phyloP scores from a whole-genome alignment of 306 rosid genomes.

The Acacia crassicarpa region DNA sequence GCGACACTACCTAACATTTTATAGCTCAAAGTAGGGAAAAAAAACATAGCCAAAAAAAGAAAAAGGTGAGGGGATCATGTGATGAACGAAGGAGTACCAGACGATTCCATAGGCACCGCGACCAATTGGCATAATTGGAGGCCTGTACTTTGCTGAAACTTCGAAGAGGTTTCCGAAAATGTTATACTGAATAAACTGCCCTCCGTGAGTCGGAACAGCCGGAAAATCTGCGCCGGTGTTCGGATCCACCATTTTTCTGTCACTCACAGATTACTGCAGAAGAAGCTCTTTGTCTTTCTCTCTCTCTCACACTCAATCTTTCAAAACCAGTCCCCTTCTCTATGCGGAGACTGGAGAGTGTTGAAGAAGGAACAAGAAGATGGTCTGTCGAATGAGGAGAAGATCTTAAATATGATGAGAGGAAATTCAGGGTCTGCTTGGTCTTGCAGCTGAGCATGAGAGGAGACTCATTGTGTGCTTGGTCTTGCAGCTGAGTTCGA shows the following conservation, averaged over 20 bases:
- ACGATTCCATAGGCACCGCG: conserved; percentile 98
- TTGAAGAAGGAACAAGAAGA: neutral
- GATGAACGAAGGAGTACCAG: conserved; percentile 52
- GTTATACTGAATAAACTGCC: conserved; percentile 79
- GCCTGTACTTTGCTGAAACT: conserved; percentile 79
- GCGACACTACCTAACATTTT: neutral
- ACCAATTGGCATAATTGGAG: conserved; percentile 94
- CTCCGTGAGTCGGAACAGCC: conserved; percentile 72
- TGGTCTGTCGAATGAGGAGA: conserved; percentile 27
- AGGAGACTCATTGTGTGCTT: too few species aligned
- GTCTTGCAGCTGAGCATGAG: too few species aligned
- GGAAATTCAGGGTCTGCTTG: neutral
- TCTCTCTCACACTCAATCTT: conserved; percentile 10
- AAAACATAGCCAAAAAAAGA: neutral
- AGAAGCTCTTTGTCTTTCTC: neutral
- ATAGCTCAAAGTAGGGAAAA: neutral
- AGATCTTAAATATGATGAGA: conserved; percentile 11
- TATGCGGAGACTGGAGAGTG: neutral
- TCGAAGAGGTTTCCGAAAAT: conserved; percentile 90
- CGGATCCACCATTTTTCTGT: conserved; percentile 57
- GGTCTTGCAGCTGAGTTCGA: conserved; percentile 32
- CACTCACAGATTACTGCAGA: neutral
- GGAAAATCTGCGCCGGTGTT: conserved; percentile 59
- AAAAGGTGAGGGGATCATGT: neutral
- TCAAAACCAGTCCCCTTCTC: conserved; percentile 30